These are phyloP conservation scores for Lentinula guzmanii DNA, from an alignment of 768 basidiomycete genomes.

Conservation along the genomic window DNA sequence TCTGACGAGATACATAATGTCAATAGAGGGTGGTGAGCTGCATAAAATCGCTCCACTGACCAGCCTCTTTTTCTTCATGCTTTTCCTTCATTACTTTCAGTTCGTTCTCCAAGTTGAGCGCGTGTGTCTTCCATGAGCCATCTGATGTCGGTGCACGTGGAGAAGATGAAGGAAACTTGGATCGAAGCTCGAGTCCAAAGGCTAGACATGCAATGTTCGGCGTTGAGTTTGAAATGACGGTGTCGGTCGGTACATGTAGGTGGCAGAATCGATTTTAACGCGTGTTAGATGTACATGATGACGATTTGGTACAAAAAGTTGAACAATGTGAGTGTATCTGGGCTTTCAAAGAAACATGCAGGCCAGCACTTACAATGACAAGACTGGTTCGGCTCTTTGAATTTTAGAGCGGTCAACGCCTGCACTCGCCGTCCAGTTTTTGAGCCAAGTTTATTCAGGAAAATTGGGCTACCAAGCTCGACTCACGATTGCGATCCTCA, in stretches of 20 bases:
- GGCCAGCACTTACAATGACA: constrained; percentile 27
- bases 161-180: constrained; percentile 23
- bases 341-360: no score
- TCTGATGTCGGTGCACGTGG: constrained; percentile 16
- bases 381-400: constrained; percentile 36
- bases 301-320: no score
- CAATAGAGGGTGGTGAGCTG: not conserved
- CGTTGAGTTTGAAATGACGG: no score
- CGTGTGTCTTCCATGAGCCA: constrained; percentile 33
- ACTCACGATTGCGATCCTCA: constrained; percentile 37
- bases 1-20: not conserved
- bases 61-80: constrained; percentile 35
- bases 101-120: constrained; percentile 35
- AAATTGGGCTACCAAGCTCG: not conserved
- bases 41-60: constrained; percentile 18
- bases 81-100: constrained; percentile 28
- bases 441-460: not conserved
- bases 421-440: constrained; percentile 13
- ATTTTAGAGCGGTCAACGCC: constrained; percentile 41
- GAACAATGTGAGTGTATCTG: no score
- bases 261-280: no score
- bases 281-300: no score
- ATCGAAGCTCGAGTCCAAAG: constrained; percentile 36
- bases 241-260: no score
- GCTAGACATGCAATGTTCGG: constrained; percentile 19